phyloP scores from a whole-genome alignment of 1,284 basidiomycete genomes.

The Sanguinoderma infundibulare region DNA sequence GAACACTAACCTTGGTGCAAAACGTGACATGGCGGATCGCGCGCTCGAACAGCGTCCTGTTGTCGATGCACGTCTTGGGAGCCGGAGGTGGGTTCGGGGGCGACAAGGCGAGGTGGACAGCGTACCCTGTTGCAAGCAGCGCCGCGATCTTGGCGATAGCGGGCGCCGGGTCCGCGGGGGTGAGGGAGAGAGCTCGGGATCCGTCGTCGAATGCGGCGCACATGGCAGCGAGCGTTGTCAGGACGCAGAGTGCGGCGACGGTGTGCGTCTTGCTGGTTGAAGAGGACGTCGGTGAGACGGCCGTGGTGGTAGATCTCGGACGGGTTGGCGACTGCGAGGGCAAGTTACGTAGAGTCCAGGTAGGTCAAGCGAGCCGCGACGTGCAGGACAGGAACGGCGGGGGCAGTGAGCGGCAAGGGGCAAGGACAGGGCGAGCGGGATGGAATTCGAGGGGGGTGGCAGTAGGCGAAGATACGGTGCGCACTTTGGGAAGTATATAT shows the following conservation, averaged over 20 bases:
- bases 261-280: neutral
- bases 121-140: slow-evolving; percentile 30
- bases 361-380: neutral
- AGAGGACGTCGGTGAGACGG: neutral
- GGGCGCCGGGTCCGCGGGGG: slow-evolving; percentile 11
- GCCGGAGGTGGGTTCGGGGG: slow-evolving; percentile 34
- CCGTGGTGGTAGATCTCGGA: neutral
- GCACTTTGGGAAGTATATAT: neutral
- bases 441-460: too few relatives aligned
- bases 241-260: neutral
- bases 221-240: slow-evolving; percentile 9
- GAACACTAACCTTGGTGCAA: slow-evolving; percentile 34
- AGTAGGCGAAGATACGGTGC: neutral
- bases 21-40: slow-evolving; percentile 36
- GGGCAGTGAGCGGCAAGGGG: neutral
- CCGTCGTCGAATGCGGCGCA: slow-evolving; percentile 2
- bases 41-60: slow-evolving; percentile 35
- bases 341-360: too few relatives aligned
- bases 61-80: slow-evolving; percentile 29
- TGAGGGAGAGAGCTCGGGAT: neutral
- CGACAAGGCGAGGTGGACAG: slow-evolving; percentile 33
- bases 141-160: slow-evolving; percentile 28
- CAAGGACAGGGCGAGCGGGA: neutral
- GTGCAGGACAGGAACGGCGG: neutral
- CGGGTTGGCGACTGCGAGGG: neutral